Base-by-base conservation (phyloP, 1,284 basidiomycete species). In the Ustilago trichophora region DNA sequence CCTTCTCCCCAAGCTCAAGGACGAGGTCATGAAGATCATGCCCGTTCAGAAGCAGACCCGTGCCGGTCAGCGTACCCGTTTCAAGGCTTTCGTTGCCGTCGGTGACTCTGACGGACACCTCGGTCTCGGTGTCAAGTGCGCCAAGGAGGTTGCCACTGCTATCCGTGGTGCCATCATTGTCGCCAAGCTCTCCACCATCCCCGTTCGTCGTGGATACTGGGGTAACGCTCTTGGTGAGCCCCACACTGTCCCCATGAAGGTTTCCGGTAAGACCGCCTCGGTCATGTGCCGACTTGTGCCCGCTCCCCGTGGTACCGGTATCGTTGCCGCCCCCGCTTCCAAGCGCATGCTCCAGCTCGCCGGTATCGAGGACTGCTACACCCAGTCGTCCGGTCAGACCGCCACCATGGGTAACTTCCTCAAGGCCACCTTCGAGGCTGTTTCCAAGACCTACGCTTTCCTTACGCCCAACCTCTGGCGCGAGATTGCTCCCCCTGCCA, bases 1-100 rank as follows among this genome's bases (percentile, higher is more conserved):
- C 10, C 66, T 81, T n/a, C 69, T 81, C 32, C 79, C 79, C 69
- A 79, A 79, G 73, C 75, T 81, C 58, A 80, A 78, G 65, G 83
- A 98, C 82, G 95, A 98, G 85, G 95, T 99, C 76, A 98, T 99
- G 96, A 96, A 95, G 85, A 98, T 99, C 84, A 94, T 93, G 90
- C 96, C 96, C 78, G 96, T 99, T 65, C 96, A 98, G 86, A 99
- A 99, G 86, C 96, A 99, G 85, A 99, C 96, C 67, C 93, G 93
- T 82, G 96, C 96, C 80, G 96, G 96, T 85, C 96, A 99, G 85
- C 92, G 96, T 80, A 99, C 96, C 71, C 91, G 95, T 74, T 99
- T 99, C 89, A 98, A 99, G 87, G 95, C 96, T 31, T 98, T 98
- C 85, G 96, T 98, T 81, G 96, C 96, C 68, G 96, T 99, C 82